Conservation (phyloP, 345 rosid species). For the Citrus australasica region DNA sequence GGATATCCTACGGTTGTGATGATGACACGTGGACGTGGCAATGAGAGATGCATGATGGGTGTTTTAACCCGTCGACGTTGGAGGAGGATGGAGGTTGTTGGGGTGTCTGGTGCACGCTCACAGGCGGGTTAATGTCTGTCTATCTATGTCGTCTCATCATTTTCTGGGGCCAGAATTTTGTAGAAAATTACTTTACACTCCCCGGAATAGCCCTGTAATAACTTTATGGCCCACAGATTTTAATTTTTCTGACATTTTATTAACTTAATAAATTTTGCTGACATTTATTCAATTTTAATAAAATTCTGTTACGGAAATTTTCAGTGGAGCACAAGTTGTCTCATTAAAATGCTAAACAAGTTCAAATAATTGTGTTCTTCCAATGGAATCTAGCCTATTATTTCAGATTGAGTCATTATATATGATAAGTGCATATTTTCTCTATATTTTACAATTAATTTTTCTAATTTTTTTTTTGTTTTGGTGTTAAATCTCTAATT, state of each 20-base stretch:
- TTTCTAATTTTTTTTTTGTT: too few species aligned
- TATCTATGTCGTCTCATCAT: not conserved
- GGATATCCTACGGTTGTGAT: conserved; percentile 3
- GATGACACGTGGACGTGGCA: conserved; percentile 8
- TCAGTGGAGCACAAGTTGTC: not conserved
- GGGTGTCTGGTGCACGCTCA: too few species aligned
- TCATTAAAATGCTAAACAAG: not conserved
- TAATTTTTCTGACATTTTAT: not conserved
- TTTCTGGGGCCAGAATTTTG: not conserved
- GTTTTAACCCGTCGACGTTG: conserved; percentile 7
- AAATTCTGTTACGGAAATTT: not conserved
- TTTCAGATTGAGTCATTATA: not conserved
- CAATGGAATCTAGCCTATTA: not conserved
- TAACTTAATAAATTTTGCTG: not conserved
- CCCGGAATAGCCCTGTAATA: not conserved
- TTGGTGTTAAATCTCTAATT: too few species aligned
- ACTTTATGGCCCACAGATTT: not conserved
- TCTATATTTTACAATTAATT: too few species aligned
- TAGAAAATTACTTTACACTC: not conserved
- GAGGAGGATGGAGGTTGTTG: too few species aligned
- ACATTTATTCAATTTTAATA: not conserved
- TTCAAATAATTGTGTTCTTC: not conserved
- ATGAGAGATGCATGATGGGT: conserved; percentile 12
- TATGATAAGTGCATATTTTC: too few species aligned
- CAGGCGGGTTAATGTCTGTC: not conserved